Evolutionary conservation across 2,329 filamentous ascomycete genomes (phyloP).

Genomic region (Sordariomycetes sp.): DNA sequence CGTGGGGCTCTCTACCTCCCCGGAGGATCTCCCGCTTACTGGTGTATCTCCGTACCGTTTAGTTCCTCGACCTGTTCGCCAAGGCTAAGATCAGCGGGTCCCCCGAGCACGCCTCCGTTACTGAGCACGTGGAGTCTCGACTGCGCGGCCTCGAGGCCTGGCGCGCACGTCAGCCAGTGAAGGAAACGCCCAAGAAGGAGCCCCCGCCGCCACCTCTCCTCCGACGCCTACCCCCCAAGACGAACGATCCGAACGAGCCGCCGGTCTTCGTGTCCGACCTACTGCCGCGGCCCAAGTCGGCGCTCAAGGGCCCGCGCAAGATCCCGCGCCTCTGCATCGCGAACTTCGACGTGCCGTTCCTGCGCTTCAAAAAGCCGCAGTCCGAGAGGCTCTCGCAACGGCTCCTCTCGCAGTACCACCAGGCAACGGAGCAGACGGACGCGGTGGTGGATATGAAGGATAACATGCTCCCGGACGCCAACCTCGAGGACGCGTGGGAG

Average conservation of each 20-base stretch:
- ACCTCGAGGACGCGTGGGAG: slow-evolving; percentile 40
- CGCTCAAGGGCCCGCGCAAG: slow-evolving; percentile 36
- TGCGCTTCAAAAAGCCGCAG: slow-evolving; percentile 59
- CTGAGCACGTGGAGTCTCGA: slow-evolving; percentile 10
- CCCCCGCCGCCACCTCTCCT: slow-evolving; percentile 11
- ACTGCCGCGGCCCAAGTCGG: slow-evolving; percentile 35
- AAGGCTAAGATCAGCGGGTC: slow-evolving; percentile 24
- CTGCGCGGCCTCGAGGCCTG: slow-evolving; percentile 6
- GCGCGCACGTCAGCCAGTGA: slow-evolving; percentile 9
- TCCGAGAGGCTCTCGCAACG: slow-evolving; percentile 45
- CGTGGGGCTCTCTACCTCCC: background rate
- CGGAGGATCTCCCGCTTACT: background rate
- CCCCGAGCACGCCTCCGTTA: slow-evolving; percentile 28
- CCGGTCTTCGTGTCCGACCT: slow-evolving; percentile 35
- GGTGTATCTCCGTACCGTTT: background rate
- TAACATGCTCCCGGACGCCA: slow-evolving; percentile 17
- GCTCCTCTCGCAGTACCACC: slow-evolving; percentile 37
- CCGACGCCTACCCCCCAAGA: slow-evolving; percentile 18
- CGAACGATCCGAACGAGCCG: slow-evolving; percentile 15
- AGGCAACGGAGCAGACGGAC: slow-evolving; percentile 29
- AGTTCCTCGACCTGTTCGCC: slow-evolving; percentile 30
- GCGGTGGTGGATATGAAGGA: slow-evolving; percentile 26
- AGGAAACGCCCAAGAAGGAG: slow-evolving; percentile 11
- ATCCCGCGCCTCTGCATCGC: slow-evolving; percentile 46
- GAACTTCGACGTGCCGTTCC: slow-evolving; percentile 47